Conservation (phyloP, 768 basidiomycete genomes). For the Mycena pura region DNA sequence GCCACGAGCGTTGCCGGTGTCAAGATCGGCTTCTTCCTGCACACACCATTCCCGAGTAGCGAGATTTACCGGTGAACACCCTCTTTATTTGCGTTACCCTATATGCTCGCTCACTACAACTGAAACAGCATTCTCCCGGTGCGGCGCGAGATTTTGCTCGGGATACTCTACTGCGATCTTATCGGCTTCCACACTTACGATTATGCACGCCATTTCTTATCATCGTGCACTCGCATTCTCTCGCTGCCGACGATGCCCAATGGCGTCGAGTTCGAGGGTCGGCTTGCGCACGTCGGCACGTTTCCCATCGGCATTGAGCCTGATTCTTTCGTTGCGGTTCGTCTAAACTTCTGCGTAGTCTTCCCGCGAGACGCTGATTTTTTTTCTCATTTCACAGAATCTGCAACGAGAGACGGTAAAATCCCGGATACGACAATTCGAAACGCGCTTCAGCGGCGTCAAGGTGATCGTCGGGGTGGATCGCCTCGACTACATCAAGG, state of each 20-base stretch:
- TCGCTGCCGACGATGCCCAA: constrained; percentile 97
- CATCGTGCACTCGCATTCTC: constrained; percentile 96
- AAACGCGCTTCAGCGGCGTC: constrained; percentile 90
- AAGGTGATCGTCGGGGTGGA: constrained; percentile 99
- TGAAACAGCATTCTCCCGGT: constrained; percentile 87
- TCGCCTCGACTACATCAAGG: constrained; percentile 99
- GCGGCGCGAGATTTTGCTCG: constrained; percentile 95
- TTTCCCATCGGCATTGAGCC: constrained; percentile 99
- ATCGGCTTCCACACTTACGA: constrained; percentile 99
- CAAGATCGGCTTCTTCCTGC: constrained; percentile 98
- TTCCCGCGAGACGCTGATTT: not conserved
- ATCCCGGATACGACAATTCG: constrained; percentile 79
- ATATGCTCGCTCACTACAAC: too few species aligned
- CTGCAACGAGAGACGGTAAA: constrained; percentile 81
- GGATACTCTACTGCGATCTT: constrained; percentile 93
- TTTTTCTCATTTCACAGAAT: constrained; percentile 54
- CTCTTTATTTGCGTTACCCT: constrained; percentile 16
- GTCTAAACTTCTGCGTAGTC: constrained; percentile 22
- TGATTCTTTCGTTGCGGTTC: constrained; percentile 82
- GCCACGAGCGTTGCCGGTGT: constrained; percentile 62
- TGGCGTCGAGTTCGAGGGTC: constrained; percentile 94
- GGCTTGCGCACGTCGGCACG: constrained; percentile 95
- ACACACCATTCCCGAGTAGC: constrained; percentile 97
- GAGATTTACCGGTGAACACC: constrained; percentile 91
- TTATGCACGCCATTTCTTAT: constrained; percentile 99